phyloP scores from a whole-genome alignment of 225 moss, liverwort and hornwort species.

The Anthoceros angustus region DNA sequence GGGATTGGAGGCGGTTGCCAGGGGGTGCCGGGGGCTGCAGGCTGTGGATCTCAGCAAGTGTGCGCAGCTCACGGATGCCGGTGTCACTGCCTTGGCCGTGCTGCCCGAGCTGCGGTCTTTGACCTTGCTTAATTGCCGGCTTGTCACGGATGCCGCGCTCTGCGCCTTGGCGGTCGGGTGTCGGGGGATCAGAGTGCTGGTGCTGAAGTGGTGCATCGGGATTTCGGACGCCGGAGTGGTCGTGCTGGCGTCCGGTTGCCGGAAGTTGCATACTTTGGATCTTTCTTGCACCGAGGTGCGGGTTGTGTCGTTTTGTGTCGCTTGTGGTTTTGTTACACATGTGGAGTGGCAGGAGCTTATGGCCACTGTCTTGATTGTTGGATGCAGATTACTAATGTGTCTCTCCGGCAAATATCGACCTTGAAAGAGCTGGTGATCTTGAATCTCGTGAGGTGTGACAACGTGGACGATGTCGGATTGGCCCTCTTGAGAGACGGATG shows the following conservation, averaged over 20 bases:
- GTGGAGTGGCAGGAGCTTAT: conserved; percentile 5
- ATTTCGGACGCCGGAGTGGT: conserved; percentile 45
- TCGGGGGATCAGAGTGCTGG: conserved; percentile 35
- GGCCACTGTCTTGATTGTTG: background rate
- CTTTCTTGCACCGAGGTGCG: conserved; percentile 67
- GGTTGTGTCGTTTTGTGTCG: background rate
- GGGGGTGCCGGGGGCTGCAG: conserved; percentile 23
- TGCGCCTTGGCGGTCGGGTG: conserved; percentile 32
- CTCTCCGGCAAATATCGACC: conserved; percentile 27
- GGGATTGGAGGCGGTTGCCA: conserved; percentile 28
- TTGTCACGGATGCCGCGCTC: conserved; percentile 46
- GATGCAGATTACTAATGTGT: conserved; percentile 42
- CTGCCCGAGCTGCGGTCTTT: conserved; percentile 43
- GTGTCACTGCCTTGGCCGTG: conserved; percentile 25
- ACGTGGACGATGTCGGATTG: conserved; percentile 52
- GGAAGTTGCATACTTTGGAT: conserved; percentile 38
- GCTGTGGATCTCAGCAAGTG: conserved; percentile 58
- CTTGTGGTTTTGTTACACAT: background rate
- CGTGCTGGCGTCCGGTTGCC: conserved; percentile 34
- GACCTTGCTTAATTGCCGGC: conserved; percentile 40
- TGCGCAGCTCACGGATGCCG: conserved; percentile 32
- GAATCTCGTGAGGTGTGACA: conserved; percentile 45
- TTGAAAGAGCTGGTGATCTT: conserved; percentile 47
- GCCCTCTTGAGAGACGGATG: conserved; percentile 26
- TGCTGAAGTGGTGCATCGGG: conserved; percentile 47